Evolutionary conservation across 768 basidiomycete species (phyloP), one percentile per base, ranked within the genome.

Genomic region (Agaricus blazei): DNA sequence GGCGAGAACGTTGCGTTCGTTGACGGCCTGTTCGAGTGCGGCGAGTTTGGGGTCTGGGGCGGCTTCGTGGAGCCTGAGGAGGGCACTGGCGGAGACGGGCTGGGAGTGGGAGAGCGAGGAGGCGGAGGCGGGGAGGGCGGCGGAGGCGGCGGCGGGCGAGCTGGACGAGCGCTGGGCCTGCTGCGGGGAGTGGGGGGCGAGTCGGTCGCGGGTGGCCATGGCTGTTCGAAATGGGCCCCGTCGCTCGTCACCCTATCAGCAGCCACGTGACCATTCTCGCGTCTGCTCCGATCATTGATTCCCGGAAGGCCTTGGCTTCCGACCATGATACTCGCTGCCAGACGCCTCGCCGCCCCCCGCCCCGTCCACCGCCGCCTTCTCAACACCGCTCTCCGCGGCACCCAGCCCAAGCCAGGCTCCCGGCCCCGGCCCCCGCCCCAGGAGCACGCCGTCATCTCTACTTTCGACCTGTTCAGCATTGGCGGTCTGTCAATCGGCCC

Each of bases 391-490:
- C 52, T 57, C 27, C 54, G 40, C n/a, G n/a, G 24, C 14, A 31
- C 52, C 27, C 40, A 51, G 38, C 53, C 9, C 50, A 23, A 56
- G 28, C 34, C 48, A 15, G 14, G 41, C 27, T 46, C 56, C 26
- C 51, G 56, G 24, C 67, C 63, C 26, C 70, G 70, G 40, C n/a
- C 7, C 8, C 8, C 31, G 14, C 69, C 73, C 27, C 77, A 82
- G 12, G 85, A 91, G 51, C 92, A 94, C 75, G 93, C 93, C 4
- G 93, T 95, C 60, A 94, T 96, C 52, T 93, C 90, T 1, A 85
- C 93, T 0, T 96, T 95, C 65, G 94, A 97, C 68, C 75, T 96
- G 51, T 95, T 96, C 74, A 90, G 87, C 63, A 88, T 95, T 59
- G 93, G 93, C 57, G 90, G 89, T 87, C 36, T 47, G 41, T 26